Evolutionary conservation across 495 filamentous ascomycete genomes (phyloP), one percentile per base, ranked within the genome.

Genomic region (Parathielavia appendiculata): DNA sequence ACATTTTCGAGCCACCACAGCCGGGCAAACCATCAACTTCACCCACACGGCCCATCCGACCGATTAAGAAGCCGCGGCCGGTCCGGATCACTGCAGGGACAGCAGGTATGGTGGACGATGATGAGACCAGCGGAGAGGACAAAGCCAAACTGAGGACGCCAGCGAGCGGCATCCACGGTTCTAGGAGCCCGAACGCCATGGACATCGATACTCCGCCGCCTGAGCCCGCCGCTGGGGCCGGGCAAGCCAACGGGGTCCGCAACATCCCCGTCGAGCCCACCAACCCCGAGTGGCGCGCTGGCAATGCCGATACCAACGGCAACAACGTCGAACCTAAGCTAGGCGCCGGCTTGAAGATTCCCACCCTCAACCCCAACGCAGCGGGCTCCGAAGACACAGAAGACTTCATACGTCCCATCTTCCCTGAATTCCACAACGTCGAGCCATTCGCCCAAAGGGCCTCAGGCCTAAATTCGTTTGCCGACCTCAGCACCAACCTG

Each of bases 381-480:
- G 65, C 54, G 17, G 73, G 76, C 4, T 79, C 73, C 11, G 68
- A 72, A 40, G 79, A 80, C 55, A 71, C 63, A 19, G 73, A 78
- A 1, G 76, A 75, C 2, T 69, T 79, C 36, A 75, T 50, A 14
- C 57, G 74, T 5, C 65, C 80, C n/a, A 80, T 85, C 35, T 78
- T 95, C 44, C 74, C 80, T 1, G 83, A 88, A 30, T 79, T 95
- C 7, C 75, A 76, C 11, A 83, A 86, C 32, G 79, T 86, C 8
- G 83, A 82, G 36, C 90, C 90, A 0, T 83, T 92, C 41, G 73
- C 74, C 7, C 60, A 50, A 17, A 72, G 35, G 72, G 76, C 16
- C 26, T 76, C 70, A 23, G 81, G 84, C 14, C 82, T 92, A 6
- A 71, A 76, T 19, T 83, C 84, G 38, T 77, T 95, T 35, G 76